Base-by-base conservation (phyloP, 345 rosid genomes). In the Psidium friedrichsthalianum region DNA sequence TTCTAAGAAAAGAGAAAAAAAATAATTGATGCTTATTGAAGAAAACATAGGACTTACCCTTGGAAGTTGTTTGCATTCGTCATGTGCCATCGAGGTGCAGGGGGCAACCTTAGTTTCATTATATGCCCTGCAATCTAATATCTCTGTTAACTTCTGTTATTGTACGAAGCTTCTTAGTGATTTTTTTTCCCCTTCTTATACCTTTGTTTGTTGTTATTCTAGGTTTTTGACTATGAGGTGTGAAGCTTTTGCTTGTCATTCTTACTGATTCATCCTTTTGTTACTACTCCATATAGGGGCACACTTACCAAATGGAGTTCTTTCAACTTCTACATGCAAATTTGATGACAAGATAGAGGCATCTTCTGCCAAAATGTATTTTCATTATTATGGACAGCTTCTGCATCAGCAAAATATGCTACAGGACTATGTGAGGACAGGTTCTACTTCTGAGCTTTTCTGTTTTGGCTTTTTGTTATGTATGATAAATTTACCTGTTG, bases 401-500 rank as follows among this genome's bases (percentile, higher is more conserved):
- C 91, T 97, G 51, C 99, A 97, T 85, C 99, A 97, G 92, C 99
- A 97, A 87, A 97, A 97, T 87, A 97, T 97, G 99, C 90, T 97
- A 27, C 99, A 97, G 89, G 99, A 97, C 91, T 97, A 96, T 86
- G 98, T 97, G 92, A 94, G 99, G 88, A 97, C 99, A 94, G 98
- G 99, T 96, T 85, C 92, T 74, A 83, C 49, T 83, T 81, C 80
- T 69, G 47, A 69, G 47, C 80, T 69, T 69, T 36, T 47, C 13
- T 69, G 47, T 69, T 18, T 69, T 36, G 57, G 27, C 82, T 82
- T 85, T 59, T 24, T 44, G 57, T 49, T n/a, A n/a, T 51, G 22
- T 32, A 82, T n/a, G 56, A 82, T 51, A 42, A 47, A 29, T 18
- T 42, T 82, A 11, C 15, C 24, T 29, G 36, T 8, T 36, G 22